phyloP scores from a whole-genome alignment of 805 yeast species.

The Zygosaccharomyces kombuchaensis region DNA sequence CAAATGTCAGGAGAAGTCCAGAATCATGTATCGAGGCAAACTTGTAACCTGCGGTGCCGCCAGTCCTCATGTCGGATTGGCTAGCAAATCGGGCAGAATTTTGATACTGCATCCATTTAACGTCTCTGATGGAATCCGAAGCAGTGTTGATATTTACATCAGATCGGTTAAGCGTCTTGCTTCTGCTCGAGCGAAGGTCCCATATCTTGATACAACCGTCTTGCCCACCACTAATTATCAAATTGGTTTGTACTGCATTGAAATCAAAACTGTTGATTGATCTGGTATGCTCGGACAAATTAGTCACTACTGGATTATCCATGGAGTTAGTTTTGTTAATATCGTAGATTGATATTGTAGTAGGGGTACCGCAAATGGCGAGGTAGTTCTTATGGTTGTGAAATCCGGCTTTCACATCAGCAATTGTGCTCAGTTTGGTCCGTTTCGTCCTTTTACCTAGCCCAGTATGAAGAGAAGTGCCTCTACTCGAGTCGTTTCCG shows the following conservation, averaged over 20 bases:
- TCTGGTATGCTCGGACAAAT: slow-evolving; percentile 33
- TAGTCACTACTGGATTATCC: slow-evolving; percentile 23
- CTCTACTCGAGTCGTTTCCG: slow-evolving; percentile 4
- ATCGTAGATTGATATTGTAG: slow-evolving; percentile 33
- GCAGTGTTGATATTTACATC: slow-evolving; percentile 42
- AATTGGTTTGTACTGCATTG: slow-evolving; percentile 35
- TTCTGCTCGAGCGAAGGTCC: slow-evolving; percentile 54
- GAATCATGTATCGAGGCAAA: slow-evolving; percentile 83
- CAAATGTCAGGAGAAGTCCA: slow-evolving; percentile 85
- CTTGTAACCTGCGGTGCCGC: slow-evolving; percentile 36
- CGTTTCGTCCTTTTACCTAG: slow-evolving; percentile 21
- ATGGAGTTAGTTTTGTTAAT: slow-evolving; percentile 21
- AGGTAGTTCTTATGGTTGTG: slow-evolving; percentile 27
- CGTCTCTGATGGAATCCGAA: slow-evolving; percentile 65
- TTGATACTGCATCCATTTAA: slow-evolving; percentile 45
- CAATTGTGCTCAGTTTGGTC: slow-evolving; percentile 32
- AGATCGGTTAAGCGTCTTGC: slow-evolving; percentile 28
- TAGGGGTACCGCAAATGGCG: slow-evolving; percentile 34
- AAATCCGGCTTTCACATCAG: slow-evolving; percentile 36
- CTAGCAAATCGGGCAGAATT: slow-evolving; percentile 29
- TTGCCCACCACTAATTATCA: slow-evolving; percentile 63
- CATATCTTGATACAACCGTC: slow-evolving; percentile 74
- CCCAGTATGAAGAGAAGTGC: slow-evolving; percentile 9
- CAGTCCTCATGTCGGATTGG: slow-evolving; percentile 35
- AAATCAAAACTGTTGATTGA: slow-evolving; percentile 36